Conservation (phyloP, 345 rosid species). For the Tarenaya hassleriana region DNA sequence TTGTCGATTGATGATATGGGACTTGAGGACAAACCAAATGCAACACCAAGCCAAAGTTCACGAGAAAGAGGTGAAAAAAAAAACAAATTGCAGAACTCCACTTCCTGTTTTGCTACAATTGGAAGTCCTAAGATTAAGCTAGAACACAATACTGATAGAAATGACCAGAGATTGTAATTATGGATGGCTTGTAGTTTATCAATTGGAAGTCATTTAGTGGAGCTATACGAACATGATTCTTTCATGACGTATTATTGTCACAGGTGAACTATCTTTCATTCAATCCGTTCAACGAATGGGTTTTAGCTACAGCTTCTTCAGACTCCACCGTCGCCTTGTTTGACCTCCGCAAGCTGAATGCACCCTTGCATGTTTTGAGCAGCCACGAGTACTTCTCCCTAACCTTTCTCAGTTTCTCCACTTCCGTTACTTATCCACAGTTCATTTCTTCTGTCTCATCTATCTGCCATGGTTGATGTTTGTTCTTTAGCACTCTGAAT, state of each 20-base stretch:
- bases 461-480: no score
- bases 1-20: constrained; percentile 81
- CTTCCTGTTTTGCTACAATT: neutral
- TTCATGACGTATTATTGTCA: constrained; percentile 4
- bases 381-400: constrained; percentile 53
- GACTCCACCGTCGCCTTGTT: constrained; percentile 76
- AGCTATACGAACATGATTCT: neutral
- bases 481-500: no score
- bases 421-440: neutral
- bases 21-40: constrained; percentile 62
- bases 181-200: no score
- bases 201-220: no score
- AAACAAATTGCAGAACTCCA: neutral
- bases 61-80: constrained; percentile 63
- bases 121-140: no score
- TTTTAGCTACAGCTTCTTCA: constrained; percentile 88
- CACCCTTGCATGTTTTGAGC: constrained; percentile 63
- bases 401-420: neutral
- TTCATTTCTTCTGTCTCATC: neutral
- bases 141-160: no score
- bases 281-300: constrained; percentile 80
- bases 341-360: constrained; percentile 68
- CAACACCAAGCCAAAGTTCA: constrained; percentile 67
- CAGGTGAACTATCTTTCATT: constrained; percentile 81
- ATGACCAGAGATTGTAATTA: no score